phyloP scores from a whole-genome alignment of 768 basidiomycete species.

The Boletus tylopilopsis region DNA sequence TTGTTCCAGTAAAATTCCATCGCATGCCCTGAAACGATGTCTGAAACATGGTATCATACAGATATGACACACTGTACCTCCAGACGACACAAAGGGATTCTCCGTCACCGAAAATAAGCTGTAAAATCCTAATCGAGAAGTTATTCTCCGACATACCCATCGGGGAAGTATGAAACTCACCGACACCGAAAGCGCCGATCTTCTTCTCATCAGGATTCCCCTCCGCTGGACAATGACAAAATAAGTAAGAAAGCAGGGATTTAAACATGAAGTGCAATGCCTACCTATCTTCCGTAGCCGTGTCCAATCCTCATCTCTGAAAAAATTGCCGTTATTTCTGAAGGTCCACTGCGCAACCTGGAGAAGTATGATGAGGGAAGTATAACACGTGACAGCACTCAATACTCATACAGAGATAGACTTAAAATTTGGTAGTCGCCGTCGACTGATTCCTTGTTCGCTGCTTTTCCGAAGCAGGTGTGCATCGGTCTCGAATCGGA shows the following conservation, averaged over 20 bases:
- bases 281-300: conserved; percentile 1
- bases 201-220: not conserved
- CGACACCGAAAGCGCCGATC: conserved; percentile 1
- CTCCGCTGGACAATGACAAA: too few species aligned
- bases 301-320: not conserved
- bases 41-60: too few species aligned
- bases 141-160: not conserved
- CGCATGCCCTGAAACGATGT: too few species aligned
- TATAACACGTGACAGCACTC: not conserved
- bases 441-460: not conserved
- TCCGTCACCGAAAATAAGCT: conserved; percentile 78
- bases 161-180: not conserved
- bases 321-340: conserved; percentile 1
- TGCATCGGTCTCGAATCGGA: not conserved
- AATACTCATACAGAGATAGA: not conserved
- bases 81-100: conserved; percentile 72
- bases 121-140: conserved; percentile 55
- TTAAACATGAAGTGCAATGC: too few species aligned
- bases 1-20: too few species aligned
- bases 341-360: conserved; percentile 2
- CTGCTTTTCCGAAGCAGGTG: too few species aligned
- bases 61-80: conserved; percentile 39
- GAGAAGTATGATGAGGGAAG: not conserved
- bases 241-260: too few species aligned
- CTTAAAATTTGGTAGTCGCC: not conserved